Conservation (phyloP, 306 rosid genomes). For the Vicia villosa region DNA sequence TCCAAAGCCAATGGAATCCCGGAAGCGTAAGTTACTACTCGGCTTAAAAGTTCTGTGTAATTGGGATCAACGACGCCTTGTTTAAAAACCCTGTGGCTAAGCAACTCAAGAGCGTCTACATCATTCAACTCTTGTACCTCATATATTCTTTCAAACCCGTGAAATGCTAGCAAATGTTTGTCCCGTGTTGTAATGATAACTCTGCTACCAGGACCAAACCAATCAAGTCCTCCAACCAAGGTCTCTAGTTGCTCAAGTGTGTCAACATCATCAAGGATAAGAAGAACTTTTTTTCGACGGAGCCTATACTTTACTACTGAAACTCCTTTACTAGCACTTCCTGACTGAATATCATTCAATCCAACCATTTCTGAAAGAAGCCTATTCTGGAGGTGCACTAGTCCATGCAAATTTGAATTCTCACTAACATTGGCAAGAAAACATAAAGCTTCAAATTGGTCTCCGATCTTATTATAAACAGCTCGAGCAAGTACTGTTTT, state of each 20-base stretch:
- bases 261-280: not conserved
- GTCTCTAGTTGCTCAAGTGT: not conserved
- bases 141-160: not conserved
- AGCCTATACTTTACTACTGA: not conserved
- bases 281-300: not conserved
- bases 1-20: slow-evolving; percentile 6
- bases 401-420: not conserved
- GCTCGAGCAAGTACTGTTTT: not conserved
- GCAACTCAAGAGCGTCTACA: not conserved
- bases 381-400: not conserved
- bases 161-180: not conserved
- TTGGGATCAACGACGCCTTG: not conserved
- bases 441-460: not conserved
- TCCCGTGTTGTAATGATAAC: slow-evolving; percentile 1
- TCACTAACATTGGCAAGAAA: not conserved
- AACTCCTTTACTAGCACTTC: not conserved
- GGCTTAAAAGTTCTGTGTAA: not conserved
- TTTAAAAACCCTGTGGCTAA: not conserved
- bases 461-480: not conserved
- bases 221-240: not conserved
- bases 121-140: not conserved
- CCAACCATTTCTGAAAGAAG: not conserved
- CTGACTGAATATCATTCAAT: not conserved
- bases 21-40: not conserved
- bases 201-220: slow-evolving; percentile 11